Conservation (phyloP, 2,329 filamentous ascomycete species). For the Trichoderma endophyticum region DNA sequence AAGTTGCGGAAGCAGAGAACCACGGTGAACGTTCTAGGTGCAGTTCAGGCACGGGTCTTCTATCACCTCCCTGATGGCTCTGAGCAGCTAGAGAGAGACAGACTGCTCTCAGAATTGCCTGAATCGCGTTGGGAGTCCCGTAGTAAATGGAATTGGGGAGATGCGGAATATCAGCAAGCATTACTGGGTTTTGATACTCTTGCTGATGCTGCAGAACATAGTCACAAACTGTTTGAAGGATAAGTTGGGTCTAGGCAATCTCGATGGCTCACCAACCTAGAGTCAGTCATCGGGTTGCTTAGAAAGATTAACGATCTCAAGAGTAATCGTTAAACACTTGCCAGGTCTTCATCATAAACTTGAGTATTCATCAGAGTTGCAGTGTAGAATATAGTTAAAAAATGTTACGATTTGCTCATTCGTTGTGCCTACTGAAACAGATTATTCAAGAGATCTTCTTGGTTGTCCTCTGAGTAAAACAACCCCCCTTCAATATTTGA, state of each 20-base stretch:
- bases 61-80: neutral
- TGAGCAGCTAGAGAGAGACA: neutral
- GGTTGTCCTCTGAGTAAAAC: neutral
- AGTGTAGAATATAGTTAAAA: neutral
- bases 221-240: neutral
- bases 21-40: neutral
- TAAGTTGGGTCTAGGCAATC: too few species aligned
- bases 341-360: rapidly evolving
- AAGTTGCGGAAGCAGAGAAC: neutral
- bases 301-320: neutral
- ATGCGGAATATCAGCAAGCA: neutral
- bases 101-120: neutral
- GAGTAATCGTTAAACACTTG: neutral
- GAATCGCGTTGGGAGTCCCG: neutral
- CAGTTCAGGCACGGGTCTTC: neutral
- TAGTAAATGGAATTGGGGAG: neutral
- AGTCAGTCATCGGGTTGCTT: too few species aligned
- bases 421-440: neutral
- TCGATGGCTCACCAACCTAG: too few species aligned
- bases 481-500: neutral
- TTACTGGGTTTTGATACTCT: neutral
- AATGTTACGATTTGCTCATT: neutral
- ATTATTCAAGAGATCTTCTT: neutral
- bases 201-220: neutral
- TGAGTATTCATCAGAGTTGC: neutral